These are phyloP conservation scores for Fomes fomentarius DNA, from an alignment of 1,284 basidiomycete genomes.

Conservation along the genomic window DNA sequence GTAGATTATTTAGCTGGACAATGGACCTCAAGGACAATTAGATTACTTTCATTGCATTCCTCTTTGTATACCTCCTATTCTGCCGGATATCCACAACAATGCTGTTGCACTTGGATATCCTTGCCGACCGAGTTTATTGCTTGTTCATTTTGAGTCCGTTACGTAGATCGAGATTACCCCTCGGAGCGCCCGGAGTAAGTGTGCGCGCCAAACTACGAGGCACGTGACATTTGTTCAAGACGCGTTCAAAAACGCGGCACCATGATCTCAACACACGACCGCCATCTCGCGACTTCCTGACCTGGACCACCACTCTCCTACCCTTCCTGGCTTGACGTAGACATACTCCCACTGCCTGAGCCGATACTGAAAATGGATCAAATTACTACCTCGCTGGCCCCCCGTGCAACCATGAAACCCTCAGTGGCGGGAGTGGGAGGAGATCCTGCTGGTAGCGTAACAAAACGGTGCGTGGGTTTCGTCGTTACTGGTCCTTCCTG, in stretches of 20 bases:
- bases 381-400: conserved; percentile 65
- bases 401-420: conserved; percentile 56
- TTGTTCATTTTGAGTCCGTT: neutral
- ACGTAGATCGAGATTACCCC: too few relatives aligned
- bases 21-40: too few relatives aligned
- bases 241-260: conserved; percentile 28
- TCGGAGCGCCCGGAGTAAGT: neutral
- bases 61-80: too few relatives aligned
- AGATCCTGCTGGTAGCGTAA: conserved; percentile 72
- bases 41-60: too few relatives aligned
- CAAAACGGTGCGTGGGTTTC: conserved; percentile 62
- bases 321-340: neutral
- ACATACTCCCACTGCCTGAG: neutral
- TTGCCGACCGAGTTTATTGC: neutral
- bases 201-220: neutral
- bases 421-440: conserved; percentile 50
- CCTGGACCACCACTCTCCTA: conserved; percentile 3
- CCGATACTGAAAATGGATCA: conserved; percentile 59
- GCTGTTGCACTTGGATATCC: neutral
- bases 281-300: conserved; percentile 11
- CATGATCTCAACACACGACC: conserved; percentile 17
- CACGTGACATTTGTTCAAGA: conserved; percentile 27
- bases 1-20: neutral
- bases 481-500: conserved; percentile 11
- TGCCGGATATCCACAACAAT: too few relatives aligned